Evolutionary conservation across 768 basidiomycete species (phyloP), one percentile per base, ranked within the genome.

Genomic region (Russula earlei): DNA sequence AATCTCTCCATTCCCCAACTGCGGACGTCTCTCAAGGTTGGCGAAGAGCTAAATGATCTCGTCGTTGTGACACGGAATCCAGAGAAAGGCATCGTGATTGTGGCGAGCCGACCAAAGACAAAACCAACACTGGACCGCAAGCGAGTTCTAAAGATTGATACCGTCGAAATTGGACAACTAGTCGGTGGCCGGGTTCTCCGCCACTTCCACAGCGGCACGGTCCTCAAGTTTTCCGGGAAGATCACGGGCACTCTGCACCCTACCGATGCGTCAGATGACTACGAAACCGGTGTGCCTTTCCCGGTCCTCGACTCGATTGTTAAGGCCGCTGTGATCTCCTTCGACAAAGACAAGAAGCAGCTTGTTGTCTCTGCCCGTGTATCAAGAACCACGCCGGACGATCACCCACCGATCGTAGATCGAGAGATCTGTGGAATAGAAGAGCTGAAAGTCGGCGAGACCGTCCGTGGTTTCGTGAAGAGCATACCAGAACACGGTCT

Each of bases 381-480:
- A 44, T 95, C 93, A 9, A 77, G 81, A 54, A 68, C 91, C 62
- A 69, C 79, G 48, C 78, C 81, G 29, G 74, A 76, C n/a, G 69
- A 76, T 49, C 64, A 65, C 19, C 71, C 72, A 14, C 66, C 74
- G 8, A 69, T 90, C 1, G 71, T 78, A 12, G 90, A 94, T 67
- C 76, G 76, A 44, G 87, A 91, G 67, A 78, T 93, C 59, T 71
- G 69, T n/a, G 67, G 67, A 27, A 56, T 90, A 10, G 71, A 72
- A 3, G 83, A 86, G 47, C 67, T 95, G 20, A 77, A 84, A 62
- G 75, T 79, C 22, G 94, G 92, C 5, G 75, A 86, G 49, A 78
- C 74, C n/a, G 72, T 94, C 17, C 79, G 91, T 51, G 95, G 95
- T 11, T 91, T 95, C 66, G 79, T 97, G 66, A 96, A 91, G 72